Evolutionary conservation across 768 basidiomycete genomes (phyloP).

Genomic region (Panus rudis): DNA sequence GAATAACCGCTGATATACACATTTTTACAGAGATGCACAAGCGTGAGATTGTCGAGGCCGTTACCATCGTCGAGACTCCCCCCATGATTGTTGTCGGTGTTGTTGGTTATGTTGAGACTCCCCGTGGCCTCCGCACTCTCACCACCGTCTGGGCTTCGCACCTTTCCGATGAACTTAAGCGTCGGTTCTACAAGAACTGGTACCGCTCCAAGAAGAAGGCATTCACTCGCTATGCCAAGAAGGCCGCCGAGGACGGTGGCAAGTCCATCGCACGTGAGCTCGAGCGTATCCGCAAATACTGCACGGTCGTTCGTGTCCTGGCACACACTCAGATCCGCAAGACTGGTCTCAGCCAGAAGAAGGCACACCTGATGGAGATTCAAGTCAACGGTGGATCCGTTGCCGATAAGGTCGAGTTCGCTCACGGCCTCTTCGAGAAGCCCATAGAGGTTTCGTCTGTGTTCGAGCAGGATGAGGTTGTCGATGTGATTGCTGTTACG

Average conservation of each 20-base stretch:
- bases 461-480: constrained; percentile 95
- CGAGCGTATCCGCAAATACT: constrained; percentile 99
- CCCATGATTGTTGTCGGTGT: constrained; percentile 96
- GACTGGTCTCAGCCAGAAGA: constrained; percentile 98
- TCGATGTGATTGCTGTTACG: constrained; percentile 97
- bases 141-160: constrained; percentile 99
- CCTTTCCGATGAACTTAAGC: constrained; percentile 95
- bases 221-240: constrained; percentile 99
- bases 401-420: constrained; percentile 96
- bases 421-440: constrained; percentile 94
- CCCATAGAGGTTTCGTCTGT: constrained; percentile 76
- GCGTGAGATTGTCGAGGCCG: constrained; percentile 98
- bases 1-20: not conserved
- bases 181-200: constrained; percentile 99
- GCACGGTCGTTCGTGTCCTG: constrained; percentile 98
- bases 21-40: constrained; percentile 91
- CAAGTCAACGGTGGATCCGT: constrained; percentile 97
- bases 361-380: constrained; percentile 99
- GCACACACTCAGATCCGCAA: constrained; percentile 99
- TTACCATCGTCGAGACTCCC: constrained; percentile 92
- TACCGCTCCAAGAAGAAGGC: constrained; percentile 99
- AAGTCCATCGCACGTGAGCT: constrained; percentile 92
- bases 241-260: constrained; percentile 91
- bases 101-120: constrained; percentile 99
- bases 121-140: constrained; percentile 95